These are phyloP conservation scores for Hysterangium stoloniferum DNA, from an alignment of 768 basidiomycete genomes.

Conservation along the genomic window DNA sequence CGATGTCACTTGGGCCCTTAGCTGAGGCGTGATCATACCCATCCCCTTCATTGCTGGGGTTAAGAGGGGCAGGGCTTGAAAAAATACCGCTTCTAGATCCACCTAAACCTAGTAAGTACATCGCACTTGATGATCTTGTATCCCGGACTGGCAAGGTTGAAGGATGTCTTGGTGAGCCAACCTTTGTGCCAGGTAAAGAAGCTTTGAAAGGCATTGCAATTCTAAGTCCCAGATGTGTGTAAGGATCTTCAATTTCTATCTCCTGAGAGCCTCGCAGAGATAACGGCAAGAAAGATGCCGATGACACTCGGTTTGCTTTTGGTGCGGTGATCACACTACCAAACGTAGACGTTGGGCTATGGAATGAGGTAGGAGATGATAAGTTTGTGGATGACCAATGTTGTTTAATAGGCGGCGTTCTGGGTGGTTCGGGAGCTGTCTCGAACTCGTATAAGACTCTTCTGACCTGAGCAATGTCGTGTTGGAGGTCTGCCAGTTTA, in stretches of 20 bases:
- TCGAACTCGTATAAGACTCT: conserved; percentile 40
- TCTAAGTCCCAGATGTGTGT: conserved; percentile 41
- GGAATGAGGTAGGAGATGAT: conserved; percentile 30
- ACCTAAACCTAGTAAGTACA: conserved; percentile 1
- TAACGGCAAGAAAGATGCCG: conserved; percentile 25
- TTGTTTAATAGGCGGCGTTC: conserved; percentile 24
- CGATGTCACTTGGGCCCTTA: background rate
- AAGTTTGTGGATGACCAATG: conserved; percentile 57
- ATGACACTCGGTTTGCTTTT: conserved; percentile 42
- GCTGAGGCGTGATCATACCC: background rate
- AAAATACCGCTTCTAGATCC: background rate
- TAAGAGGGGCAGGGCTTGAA: background rate
- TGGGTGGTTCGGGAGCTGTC: conserved; percentile 11
- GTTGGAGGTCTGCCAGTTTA: conserved; percentile 66
- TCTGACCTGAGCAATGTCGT: conserved; percentile 70
- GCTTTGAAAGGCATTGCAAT: conserved; percentile 52
- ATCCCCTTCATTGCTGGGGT: background rate
- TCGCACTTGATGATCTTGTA: background rate
- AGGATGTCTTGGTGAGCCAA: too few relatives aligned
- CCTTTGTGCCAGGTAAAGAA: too few relatives aligned
- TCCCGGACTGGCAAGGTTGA: background rate
- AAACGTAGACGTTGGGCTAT: conserved; percentile 52
- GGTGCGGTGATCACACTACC: conserved; percentile 66
- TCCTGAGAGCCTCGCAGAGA: conserved; percentile 14
- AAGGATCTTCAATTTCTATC: conserved; percentile 27